A percentile compares a stretch with the other conserved stretches of the same genome.
Conservation (phyloP, 257 asterid species). For the Fraxinus excelsior region DNA sequence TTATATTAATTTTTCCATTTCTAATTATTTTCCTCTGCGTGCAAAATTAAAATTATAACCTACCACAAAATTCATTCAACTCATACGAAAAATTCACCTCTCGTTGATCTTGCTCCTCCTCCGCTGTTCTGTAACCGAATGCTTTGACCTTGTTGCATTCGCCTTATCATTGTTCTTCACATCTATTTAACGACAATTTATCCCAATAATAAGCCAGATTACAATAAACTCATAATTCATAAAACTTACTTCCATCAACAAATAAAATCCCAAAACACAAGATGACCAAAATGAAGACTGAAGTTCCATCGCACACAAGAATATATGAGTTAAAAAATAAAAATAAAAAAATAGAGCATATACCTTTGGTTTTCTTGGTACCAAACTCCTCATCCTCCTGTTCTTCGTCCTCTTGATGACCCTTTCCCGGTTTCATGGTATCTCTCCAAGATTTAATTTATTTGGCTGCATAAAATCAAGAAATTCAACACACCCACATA, state of each 20-base stretch:
- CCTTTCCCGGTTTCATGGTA: conserved; percentile 72
- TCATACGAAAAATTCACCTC: conserved; percentile 35
- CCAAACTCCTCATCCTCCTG: conserved; percentile 76
- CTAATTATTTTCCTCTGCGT: background rate
- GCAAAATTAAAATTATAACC: background rate
- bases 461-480: conserved; percentile 35
- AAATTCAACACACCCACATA: conserved; percentile 34
- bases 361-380: conserved; percentile 57
- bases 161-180: conserved; percentile 61
- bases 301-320: background rate
- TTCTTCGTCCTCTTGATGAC: conserved; percentile 73
- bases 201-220: conserved; percentile 14
- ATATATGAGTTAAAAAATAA: background rate
- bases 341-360: background rate
- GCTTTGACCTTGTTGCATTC: conserved; percentile 60
- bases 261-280: background rate
- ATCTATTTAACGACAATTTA: conserved; percentile 45
- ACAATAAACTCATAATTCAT: conserved; percentile 16
- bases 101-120: conserved; percentile 72
- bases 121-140: conserved; percentile 73
- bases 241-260: conserved; percentile 11
- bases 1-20: background rate
- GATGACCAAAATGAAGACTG: background rate
- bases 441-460: conserved; percentile 29
- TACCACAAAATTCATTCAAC: background rate